Conservation (phyloP, 176 grass and related monocot species). For the Zoysia japonica region DNA sequence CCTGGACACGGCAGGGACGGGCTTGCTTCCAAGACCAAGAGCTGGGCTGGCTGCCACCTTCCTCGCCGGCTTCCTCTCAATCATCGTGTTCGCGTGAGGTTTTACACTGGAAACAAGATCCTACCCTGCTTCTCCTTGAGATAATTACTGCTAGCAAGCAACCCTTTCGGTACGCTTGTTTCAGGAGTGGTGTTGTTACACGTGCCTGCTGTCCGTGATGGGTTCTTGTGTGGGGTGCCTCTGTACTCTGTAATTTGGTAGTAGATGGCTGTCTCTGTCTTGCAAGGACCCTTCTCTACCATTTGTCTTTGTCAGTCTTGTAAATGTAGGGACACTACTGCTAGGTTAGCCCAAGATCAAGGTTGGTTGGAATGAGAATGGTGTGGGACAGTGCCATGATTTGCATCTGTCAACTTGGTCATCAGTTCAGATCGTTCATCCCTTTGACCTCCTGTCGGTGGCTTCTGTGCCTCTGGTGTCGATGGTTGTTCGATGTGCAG, state of each 20-base stretch:
- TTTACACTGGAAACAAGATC: background rate
- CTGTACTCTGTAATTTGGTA: constrained; percentile 35
- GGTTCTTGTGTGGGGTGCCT: too few relatives aligned
- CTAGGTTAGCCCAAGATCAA: background rate
- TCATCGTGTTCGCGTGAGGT: constrained; percentile 21
- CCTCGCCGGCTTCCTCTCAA: constrained; percentile 20
- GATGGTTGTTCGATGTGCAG: background rate
- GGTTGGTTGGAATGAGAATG: constrained; percentile 19
- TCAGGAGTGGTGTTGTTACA: too few relatives aligned
- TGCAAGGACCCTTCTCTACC: constrained; percentile 26
- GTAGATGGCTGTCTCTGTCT: constrained; percentile 45
- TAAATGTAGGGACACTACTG: constrained; percentile 29
- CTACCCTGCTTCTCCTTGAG: background rate
- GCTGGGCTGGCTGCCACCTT: constrained; percentile 8
- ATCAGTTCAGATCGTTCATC: background rate
- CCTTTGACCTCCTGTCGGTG: background rate
- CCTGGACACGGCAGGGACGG: constrained; percentile 44
- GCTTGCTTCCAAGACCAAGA: constrained; percentile 5
- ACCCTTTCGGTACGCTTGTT: too few relatives aligned
- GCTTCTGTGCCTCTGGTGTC: background rate
- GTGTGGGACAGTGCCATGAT: constrained; percentile 9
- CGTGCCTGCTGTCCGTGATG: background rate
- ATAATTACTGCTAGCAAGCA: too few relatives aligned
- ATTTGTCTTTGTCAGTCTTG: constrained; percentile 5
- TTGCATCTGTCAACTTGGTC: background rate